Base-by-base conservation (phyloP, 306 rosid genomes). In the Oxytropis ochrocephala region DNA sequence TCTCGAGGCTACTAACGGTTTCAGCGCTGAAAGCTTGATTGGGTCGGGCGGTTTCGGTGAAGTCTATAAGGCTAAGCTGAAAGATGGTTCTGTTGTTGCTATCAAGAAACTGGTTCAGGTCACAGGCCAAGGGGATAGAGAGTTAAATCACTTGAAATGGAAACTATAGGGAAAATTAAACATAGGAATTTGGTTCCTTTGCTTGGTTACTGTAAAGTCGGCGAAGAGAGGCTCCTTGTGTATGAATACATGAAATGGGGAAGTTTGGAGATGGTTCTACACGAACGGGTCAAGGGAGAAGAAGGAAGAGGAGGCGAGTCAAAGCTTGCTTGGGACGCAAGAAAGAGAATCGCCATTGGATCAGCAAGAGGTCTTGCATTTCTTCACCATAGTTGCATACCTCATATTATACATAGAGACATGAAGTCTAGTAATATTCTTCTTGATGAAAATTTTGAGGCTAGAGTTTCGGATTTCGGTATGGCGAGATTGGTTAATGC, bases 141-240 rank as follows among this genome's bases (percentile, higher is more conserved):
- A 90, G 78, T 90, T 90, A n/a, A n/a, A n/a, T n/a, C n/a, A n/a
- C n/a, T n/a, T n/a, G 94, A 90, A 80, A 87, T 90, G 96, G 96
- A 90, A 77, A 90, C 96, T 33, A 83, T 90, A 7, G 96, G 96
- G 66, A 90, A 85, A 79, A 85, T 90, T 54, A 90, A 90, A 73
- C 94, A 90, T 64, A 73, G 94, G 66, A 90, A 90, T 75, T 77
- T 90, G 68, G 94, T 90, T 65, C 94, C 87, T 0, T 62, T 90
- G 60, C 75, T 90, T 7, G 96, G 96, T 18, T 90, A 90, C 78
- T 90, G 94, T 67, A 90, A 87, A 76, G 63, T 87, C 42, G 94
- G 91, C 12, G 96, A 90, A 66, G 96, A 90, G 87, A 85, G 96
- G 80, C 91, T 87, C 59, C 93, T 90, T 53, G 96, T 90, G 72